Evolutionary conservation across 257 asterid species (phyloP), one percentile per base, ranked within the genome.

Genomic region (Fraxinus americana): DNA sequence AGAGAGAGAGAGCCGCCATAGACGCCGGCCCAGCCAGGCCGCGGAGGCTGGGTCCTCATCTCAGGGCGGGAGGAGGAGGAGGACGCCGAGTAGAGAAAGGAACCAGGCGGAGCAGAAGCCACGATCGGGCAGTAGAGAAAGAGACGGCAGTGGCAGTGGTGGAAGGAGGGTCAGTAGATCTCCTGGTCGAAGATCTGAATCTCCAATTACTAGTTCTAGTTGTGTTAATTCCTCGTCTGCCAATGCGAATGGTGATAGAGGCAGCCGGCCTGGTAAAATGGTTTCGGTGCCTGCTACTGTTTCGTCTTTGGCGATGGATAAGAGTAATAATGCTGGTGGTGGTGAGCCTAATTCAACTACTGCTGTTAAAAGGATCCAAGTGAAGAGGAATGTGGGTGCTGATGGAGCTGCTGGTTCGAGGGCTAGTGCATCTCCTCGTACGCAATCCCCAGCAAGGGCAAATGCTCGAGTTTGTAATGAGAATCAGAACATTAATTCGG

Each of bases 151-250:
- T 82, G 72, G 82, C 23, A 88, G 92, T 16, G 85, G 84, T 1
- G 95, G 94, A 57, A 85, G 99, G 85, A 87, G 99, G 84, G 95
- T 96, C 78, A 96, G 99, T 81, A 86, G 96, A 82, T 96, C 99
- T 63, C 99, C 99, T 1, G 92, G 91, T 12, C 82, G 97, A 78
- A 91, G 99, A 92, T 93, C 99, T 73, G 98, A 92, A 61, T 96
- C 99, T 32, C 99, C 98, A 1, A 88, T 83, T 29, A 76, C 91
- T 6, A 74, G 68, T 35, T 50, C 75, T 4, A 34, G 65, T 50
- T 84, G 84, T 1, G 32, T 81, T 23, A 81, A 78, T 77, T 75
- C 83, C 4, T 50, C 85, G 82, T 41, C 79, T 1, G 78, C 82
- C 1, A 74, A 59, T 70, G 88, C 79, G 7, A 82, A 72, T 77